Base-by-base conservation (phyloP, 768 basidiomycete species). In the Kwoniella sp. region DNA sequence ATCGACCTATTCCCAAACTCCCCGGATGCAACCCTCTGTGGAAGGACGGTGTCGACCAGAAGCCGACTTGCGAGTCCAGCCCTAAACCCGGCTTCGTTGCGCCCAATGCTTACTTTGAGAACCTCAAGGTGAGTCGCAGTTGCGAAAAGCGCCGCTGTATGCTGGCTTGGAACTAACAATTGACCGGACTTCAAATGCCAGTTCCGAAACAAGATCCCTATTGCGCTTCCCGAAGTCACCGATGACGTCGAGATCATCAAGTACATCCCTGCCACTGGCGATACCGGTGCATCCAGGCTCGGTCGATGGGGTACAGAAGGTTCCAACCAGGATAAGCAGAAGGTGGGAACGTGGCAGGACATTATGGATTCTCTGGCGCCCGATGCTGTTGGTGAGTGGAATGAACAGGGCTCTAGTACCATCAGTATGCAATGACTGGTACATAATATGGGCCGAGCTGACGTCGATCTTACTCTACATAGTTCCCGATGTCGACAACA, bases 11-110 rank as follows among this genome's bases (percentile, higher is more conserved):
- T 36, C 25, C 46, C 26, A 60, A 57, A 8, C 67, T 77, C 0
- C 76, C 76, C 15, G 76, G 76, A 25, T 77, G 76, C 54, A 77
- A 77, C 58, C 67, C 67, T 4, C 52, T 74, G 26, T 77, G 76
- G 76, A 64, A 61, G 21, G 55, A 49, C 1, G 48, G 54, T 24
- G 25, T 46, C n/a, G 47, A 51, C 27, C 57, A 48, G n/a, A 71
- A 74, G 30, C 76, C 73, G 3, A 55, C 55, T 19, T 73, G 73
- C 51, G 33, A 22, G 9, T 26, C 51, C 2, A 22, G 40, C 1
- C 17, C 55, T 1, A 57, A 47, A 4, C 76, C 76, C 2, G 48
- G 36, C 9, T 64, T 55, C 30, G 65, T 69, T 24, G 49, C 36
- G 13, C 73, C 76, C 2, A 71, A 70, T 49, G 51, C 65, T 0